Evolutionary conservation across 108 stramenopile genomes (phyloP), one percentile per base, ranked within the genome.

Genomic region (Cyclotella atomus): DNA sequence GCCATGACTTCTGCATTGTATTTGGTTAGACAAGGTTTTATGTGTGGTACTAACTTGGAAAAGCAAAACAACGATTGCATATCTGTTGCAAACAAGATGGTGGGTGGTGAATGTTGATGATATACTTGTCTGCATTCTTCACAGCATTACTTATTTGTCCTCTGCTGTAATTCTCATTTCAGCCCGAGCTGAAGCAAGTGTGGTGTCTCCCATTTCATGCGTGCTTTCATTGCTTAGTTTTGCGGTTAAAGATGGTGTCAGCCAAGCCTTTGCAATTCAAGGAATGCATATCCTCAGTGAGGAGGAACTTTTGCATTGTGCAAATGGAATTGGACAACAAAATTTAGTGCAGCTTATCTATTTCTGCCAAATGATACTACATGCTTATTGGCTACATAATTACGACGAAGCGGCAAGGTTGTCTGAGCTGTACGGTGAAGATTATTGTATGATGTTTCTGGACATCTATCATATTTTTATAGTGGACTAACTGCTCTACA

Each of bases 391-490:
- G 60, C 23, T 62, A 19, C 1, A 35, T 43, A 23, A 30, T 23
- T 62, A 62, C 24, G 60, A 44, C 1, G 38, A 38, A 17, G 60
- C 60, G 16, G 35, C 60, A 0, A 8, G 2, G 30, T 43, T 62
- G 36, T 20, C 60, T 25, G 60, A 38, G 12, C 23, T 62, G 10
- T 62, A 62, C 23, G 60, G 60, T 0, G 21, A 9, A 10, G 29
- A 57, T 57, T 30, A 57, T n/a, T n/a, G n/a, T 30, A 57, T 57
- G 56, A 10, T 45, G 10, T 65, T 65, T 10, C 27, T 49, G 17
- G 65, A 65, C 47, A 49, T 65, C 9, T 49, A 49, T 33, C 19
- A 49, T 46, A 36, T 49, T 65, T 65, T 33, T 65, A 49, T 33
- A n/a, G 28, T 1, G 65, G 65, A 30, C 65, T 65, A 0, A 49